Base-by-base conservation (phyloP, 108 stramenopile genomes). In the Tribonema minus region DNA sequence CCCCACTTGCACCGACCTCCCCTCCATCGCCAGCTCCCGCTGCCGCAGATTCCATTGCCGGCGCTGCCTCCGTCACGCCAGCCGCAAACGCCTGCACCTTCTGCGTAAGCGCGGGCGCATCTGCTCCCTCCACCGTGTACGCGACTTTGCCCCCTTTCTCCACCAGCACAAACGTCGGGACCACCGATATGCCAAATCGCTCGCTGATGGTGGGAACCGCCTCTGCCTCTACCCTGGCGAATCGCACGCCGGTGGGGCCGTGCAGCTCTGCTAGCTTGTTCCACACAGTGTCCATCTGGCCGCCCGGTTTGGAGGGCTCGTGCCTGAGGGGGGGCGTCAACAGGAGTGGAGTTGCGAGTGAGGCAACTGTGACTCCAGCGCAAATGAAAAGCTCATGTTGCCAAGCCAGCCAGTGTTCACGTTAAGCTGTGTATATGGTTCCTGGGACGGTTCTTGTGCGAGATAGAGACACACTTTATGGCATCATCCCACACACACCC, bases 111-210 rank as follows among this genome's bases (percentile, higher is more conserved):
- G 64, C 86, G 4, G 95, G 88, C 30, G 93, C 90, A 59, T 91
- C 89, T 38, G 86, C 93, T 15, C 94, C 97, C 68, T 98, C 97
- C 30, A 95, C 78, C 31, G 86, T 88, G 61, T 91, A 94, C 27
- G 86, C 29, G 3, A 91, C 46, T 33, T 36, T 34, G 25, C 59
- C 39, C 26, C 35, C 71, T 67, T 68, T 80, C 64, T 91, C 80
- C 12, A 92, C 35, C 35, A 94, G 85, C 26, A 97, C 64, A 33
- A 97, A 88, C 1, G 94, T 92, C 1, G 98, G 98, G 30, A 99
- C 95, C 37, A 87, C 68, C 0, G 89, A 82, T 20, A 98, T 91
- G 35, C 85, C 78, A 68, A 89, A 88, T 69, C 83, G 39, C 25
- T 71, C 84, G 30, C 84, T 85, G 38, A 86, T 34, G 20, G 83